A percentile compares a stretch with the other conserved stretches of the same genome.
These are phyloP conservation scores for Pistacia atlantica DNA, from an alignment of 345 rosid species.

Conservation along the genomic window DNA sequence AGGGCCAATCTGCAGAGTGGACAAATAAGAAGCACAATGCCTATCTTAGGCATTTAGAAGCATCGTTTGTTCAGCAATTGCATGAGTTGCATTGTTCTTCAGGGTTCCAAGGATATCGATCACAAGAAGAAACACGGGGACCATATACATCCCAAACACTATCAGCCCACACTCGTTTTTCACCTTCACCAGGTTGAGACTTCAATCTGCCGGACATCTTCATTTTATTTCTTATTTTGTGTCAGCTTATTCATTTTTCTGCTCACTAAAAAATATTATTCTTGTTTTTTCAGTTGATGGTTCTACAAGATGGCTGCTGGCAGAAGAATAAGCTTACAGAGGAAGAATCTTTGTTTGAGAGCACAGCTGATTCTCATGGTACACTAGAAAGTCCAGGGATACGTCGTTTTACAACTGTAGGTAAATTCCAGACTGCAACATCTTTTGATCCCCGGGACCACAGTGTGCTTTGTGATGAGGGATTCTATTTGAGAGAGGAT, in stretches of 20 bases:
- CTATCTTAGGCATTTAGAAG: conserved; percentile 63
- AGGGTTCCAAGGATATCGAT: conserved; percentile 22
- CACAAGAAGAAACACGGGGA: conserved; percentile 20
- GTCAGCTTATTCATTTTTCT: neutral
- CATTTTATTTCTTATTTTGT: neutral
- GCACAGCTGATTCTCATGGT: conserved; percentile 43
- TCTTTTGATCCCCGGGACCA: conserved; percentile 25
- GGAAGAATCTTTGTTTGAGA: conserved; percentile 35
- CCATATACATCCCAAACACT: conserved; percentile 25
- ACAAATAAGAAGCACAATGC: conserved; percentile 72
- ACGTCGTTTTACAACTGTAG: conserved; percentile 12
- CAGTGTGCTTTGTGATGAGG: conserved; percentile 19
- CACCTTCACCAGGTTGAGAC: conserved; percentile 53
- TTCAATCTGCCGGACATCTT: conserved; percentile 17
- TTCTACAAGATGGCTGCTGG: conserved; percentile 43
- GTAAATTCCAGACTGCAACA: conserved; percentile 11
- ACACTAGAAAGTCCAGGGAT: conserved; percentile 23
- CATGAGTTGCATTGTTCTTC: conserved; percentile 47
- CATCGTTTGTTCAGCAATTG: conserved; percentile 68
- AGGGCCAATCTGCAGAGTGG: conserved; percentile 58
- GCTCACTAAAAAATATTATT: neutral
- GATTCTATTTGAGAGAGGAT: conserved; percentile 23
- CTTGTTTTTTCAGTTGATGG: conserved; percentile 41
- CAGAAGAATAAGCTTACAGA: conserved; percentile 41
- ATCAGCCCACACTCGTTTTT: conserved; percentile 26